Evolutionary conservation across 345 rosid species (phyloP).

Genomic region (Raphanus sativus): DNA sequence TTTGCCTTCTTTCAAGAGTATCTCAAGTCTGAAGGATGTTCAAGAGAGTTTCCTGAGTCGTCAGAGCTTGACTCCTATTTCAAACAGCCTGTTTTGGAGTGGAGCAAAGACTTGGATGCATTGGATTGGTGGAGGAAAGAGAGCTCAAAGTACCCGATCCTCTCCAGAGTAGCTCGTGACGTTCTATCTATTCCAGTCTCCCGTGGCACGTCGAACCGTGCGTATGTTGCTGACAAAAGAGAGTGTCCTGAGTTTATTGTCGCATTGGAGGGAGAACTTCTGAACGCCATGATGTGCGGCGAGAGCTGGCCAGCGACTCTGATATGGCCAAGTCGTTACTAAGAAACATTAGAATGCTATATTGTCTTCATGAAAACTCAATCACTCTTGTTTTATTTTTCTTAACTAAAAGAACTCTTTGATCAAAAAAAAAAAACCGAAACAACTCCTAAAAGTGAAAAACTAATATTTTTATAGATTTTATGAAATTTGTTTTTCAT

Average conservation of each 20-base stretch:
- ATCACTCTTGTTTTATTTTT: neutral
- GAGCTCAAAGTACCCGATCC: constrained; percentile 61
- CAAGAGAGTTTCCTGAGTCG: constrained; percentile 47
- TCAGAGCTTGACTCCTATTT: constrained; percentile 73
- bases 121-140: constrained; percentile 79
- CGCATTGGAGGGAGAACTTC: neutral
- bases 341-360: neutral
- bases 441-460: neutral
- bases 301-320: constrained; percentile 10
- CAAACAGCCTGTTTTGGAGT: constrained; percentile 65
- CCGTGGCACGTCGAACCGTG: constrained; percentile 29
- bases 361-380: neutral
- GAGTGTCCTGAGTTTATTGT: constrained; percentile 9
- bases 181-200: constrained; percentile 65
- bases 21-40: constrained; percentile 60
- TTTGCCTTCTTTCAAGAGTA: constrained; percentile 56
- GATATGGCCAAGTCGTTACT: neutral
- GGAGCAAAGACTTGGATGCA: constrained; percentile 58
- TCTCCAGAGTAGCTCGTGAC: constrained; percentile 77
- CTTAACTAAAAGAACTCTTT: too few relatives aligned
- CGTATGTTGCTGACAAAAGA: constrained; percentile 43
- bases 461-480: too few relatives aligned
- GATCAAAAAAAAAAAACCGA: too few relatives aligned
- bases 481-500: too few relatives aligned
- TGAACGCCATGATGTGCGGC: constrained; percentile 30